Evolutionary conservation across 2,329 filamentous ascomycete genomes (phyloP), one percentile per base, ranked within the genome.

Genomic region (Penicillium sp.): DNA sequence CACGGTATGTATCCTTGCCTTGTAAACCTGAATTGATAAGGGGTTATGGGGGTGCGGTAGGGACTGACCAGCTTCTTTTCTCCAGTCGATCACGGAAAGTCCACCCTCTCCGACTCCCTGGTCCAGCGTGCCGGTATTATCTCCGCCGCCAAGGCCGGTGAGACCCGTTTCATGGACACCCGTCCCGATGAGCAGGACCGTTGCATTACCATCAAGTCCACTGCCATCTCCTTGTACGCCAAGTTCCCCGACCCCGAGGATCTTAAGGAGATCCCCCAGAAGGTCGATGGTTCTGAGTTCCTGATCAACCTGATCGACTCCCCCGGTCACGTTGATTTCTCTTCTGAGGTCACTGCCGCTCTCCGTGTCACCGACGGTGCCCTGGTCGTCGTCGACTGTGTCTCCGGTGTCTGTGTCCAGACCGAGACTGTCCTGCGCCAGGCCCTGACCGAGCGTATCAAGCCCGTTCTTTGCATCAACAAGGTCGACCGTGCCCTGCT

Each of bases 291-390:
- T 82, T 90, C 89, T 81, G 92, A 97, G 81, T 99, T 99, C 90
- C 87, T 99, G 86, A 96, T 99, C 89, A 99, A 99, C 90, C 87
- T 99, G 83, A 99, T 99, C 81, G 95, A 99, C 84, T 99, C 95
- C 63, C 95, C 95, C 67, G 95, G 95, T 88, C 95, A 99, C 94
- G 95, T 99, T 85, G 95, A 99, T 85, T 99, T 99, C 90, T 99
- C 95, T 45, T 99, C 95, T 71, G 95, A 99, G 81, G 95, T 99
- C 80, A 99, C 95, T 79, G 95, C 95, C 80, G 95, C 95, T 80
- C 94, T 99, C 78, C 95, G 95, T 92, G 95, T 99, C 84, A 99
- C 95, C 74, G 95, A 99, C 78, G 95, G 95, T 92, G 95, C 95
- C 76, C 92, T 99, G 72, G 95, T 99, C 78, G 95, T 99, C 84